Base-by-base conservation (phyloP, 331 rosid species). In the Acacia pycnantha region DNA sequence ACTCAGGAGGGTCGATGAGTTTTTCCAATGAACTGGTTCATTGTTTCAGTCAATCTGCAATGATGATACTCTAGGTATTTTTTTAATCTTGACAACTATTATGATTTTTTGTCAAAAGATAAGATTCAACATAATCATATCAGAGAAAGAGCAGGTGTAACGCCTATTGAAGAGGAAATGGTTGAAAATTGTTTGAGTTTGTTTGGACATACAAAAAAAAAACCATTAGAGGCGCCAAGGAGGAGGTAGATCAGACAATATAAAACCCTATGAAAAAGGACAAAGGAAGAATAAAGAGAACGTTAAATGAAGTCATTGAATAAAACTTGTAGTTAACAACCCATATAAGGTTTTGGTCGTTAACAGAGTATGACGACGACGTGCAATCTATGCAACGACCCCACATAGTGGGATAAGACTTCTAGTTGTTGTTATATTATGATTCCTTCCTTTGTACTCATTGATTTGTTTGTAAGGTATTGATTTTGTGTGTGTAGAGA, bases 1-100 rank as follows among this genome's bases (percentile, higher is more conserved):
- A 76, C 11, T 31, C 48, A 0, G 48, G 74, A 74, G 69, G 81
- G 87, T 33, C 82, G 77, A 79, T 84, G 77, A 84, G 77, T 67
- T 56, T 12, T 37, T 66, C 73, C 46, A 1, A 76, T 40, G 53
- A 50, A 77, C 41, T 35, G 58, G 56, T 77, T 82, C 65, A 35
- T 68, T 46, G 77, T 26, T 29, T 29, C 19, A 21, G 21, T 24
- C 51, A 53, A 43, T 53, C 7, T 61, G 71, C 50, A 53, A 59
- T 9, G 41, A 15, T 59, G 14, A 58, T 56, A 14, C 54, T 37
- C 1, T 1, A 14, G 24, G n/a, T 58, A 58, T 15, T 22, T 74
- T 74, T 6, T 10, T 33, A 15, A 0, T 54, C 35, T n/a, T 58
- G 53, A 22, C 37, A 58, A 58, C 2, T 46, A 65, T 18, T 15